Conservation (phyloP, 2,329 filamentous ascomycete species). For the Botrytis paeoniae region DNA sequence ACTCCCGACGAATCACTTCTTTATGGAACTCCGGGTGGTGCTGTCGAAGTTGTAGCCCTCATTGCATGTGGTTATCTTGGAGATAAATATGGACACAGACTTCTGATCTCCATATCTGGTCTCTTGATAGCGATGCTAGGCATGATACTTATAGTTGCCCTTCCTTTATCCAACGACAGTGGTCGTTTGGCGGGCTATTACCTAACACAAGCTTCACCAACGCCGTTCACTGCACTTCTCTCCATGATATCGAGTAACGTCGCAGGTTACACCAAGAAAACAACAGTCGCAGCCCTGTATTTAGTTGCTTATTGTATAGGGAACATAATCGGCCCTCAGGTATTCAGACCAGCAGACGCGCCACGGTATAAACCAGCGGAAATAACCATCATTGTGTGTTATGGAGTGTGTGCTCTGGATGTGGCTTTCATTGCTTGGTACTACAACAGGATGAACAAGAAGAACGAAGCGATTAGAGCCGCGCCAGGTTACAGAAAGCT, state of each 20-base stretch:
- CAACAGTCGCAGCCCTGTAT: constrained; percentile 46
- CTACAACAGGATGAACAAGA: constrained; percentile 33
- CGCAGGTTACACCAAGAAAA: constrained; percentile 50
- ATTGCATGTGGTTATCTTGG: constrained; percentile 33
- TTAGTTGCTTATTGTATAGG: constrained; percentile 51
- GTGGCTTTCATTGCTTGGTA: constrained; percentile 32
- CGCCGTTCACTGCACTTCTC: constrained; percentile 38
- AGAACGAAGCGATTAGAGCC: constrained; percentile 28
- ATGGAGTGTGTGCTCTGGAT: constrained; percentile 27
- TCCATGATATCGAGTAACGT: constrained; percentile 44
- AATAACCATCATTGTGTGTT: constrained; percentile 48
- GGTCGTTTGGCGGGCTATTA: constrained; percentile 43
- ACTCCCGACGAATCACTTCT: constrained; percentile 35
- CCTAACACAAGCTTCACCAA: constrained; percentile 57
- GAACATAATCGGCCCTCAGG: constrained; percentile 49
- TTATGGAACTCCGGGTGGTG: constrained; percentile 35
- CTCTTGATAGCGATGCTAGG: constrained; percentile 38
- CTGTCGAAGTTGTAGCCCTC: constrained; percentile 33
- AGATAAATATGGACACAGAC: constrained; percentile 31
- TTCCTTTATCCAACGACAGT: constrained; percentile 39
- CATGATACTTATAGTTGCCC: constrained; percentile 39
- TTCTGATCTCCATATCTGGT: constrained; percentile 39
- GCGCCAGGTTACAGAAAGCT: constrained; percentile 31
- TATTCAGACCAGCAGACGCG: constrained; percentile 44
- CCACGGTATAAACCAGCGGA: constrained; percentile 41